Conservation (phyloP, 1,139 yeast genomes). For the Blastobotrys capitulatus region DNA sequence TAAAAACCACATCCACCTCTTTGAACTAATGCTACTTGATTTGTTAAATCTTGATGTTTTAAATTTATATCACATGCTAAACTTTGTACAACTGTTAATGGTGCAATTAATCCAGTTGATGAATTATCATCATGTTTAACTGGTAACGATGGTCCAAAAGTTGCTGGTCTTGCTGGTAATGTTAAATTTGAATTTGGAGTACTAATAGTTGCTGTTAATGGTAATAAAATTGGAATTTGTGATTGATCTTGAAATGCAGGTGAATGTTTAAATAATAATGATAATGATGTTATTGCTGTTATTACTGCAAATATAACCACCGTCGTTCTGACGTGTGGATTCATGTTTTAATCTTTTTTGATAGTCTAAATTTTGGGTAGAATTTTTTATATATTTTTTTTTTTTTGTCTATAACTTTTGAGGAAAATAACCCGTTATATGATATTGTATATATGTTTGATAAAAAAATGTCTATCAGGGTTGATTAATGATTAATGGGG, state of each 20-base stretch:
- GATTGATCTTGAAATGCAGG: neutral
- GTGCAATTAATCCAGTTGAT: conserved; percentile 22
- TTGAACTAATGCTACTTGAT: conserved; percentile 33
- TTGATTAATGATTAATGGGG: too few species aligned
- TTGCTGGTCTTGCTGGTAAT: conserved; percentile 33
- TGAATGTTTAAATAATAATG: neutral
- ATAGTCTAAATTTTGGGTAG: too few species aligned
- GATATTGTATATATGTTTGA: too few species aligned
- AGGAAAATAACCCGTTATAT: too few species aligned
- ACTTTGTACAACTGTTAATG: conserved; percentile 20
- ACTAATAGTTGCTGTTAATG: conserved; percentile 26
- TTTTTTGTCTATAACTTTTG: too few species aligned
- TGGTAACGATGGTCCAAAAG: conserved; percentile 32
- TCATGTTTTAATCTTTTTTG: neutral
- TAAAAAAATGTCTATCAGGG: too few species aligned
- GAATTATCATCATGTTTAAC: conserved; percentile 10
- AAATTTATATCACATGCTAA: conserved; percentile 19
- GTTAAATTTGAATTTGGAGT: conserved; percentile 26
- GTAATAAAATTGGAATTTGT: conserved; percentile 24
- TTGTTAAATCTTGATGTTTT: conserved; percentile 22
- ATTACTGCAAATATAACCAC: neutral
- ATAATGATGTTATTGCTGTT: neutral
- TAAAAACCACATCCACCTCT: conserved; percentile 39
- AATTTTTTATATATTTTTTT: too few species aligned
- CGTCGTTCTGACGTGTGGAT: conserved; percentile 4